phyloP scores from a whole-genome alignment of 169 alveolate genomes.

The Plasmodium coatneyi region DNA sequence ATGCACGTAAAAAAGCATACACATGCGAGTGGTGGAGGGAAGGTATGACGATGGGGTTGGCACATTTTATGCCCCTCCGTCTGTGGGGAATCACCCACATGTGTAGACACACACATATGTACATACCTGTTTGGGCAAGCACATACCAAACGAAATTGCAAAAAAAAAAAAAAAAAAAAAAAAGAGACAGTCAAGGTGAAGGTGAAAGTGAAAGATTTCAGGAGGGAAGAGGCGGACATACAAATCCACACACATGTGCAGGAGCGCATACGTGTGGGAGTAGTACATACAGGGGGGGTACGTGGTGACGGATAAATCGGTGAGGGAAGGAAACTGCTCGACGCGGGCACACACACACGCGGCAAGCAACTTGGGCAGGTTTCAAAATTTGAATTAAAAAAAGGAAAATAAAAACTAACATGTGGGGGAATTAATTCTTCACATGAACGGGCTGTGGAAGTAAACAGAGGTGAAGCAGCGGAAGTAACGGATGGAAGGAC shows the following conservation, averaged over 20 bases:
- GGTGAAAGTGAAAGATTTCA: background rate
- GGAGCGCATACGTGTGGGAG: background rate
- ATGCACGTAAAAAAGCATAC: background rate
- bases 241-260: background rate
- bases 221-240: background rate
- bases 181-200: background rate
- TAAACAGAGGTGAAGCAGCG: background rate
- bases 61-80: background rate
- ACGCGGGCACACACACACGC: background rate
- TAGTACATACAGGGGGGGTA: background rate
- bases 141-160: background rate
- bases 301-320: background rate
- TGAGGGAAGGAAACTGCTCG: background rate
- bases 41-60: background rate
- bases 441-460: background rate
- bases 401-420: background rate
- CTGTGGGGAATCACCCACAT: background rate
- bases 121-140: background rate
- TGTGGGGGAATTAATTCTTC: background rate
- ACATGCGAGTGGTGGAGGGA: background rate
- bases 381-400: background rate
- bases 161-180: background rate
- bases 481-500: background rate
- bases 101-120: background rate
- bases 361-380: background rate